Percentiles rank a stretch among this genome's conserved stretches.
Conservation (phyloP, 148 eudicot species). For the Euryodendron excelsum region DNA sequence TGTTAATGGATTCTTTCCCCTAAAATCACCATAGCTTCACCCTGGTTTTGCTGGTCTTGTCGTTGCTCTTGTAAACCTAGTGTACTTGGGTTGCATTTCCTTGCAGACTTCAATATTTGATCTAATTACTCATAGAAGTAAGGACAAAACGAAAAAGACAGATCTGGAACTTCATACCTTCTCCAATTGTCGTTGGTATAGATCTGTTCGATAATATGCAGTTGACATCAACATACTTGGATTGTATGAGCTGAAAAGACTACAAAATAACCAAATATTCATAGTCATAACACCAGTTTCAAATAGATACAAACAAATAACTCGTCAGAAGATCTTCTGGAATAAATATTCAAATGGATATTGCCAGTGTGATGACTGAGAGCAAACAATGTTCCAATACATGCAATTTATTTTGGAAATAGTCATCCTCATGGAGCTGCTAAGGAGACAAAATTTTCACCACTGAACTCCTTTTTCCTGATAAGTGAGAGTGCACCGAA, state of each 20-base stretch:
- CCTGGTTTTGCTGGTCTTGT: slow-evolving; percentile 1
- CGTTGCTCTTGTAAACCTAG: background rate
- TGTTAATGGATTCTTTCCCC: background rate
- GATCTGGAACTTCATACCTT: slow-evolving; percentile 56
- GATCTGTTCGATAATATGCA: slow-evolving; percentile 88
- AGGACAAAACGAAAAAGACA: background rate
- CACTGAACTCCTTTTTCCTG: background rate
- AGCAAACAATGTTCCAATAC: background rate
- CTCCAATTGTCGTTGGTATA: slow-evolving; percentile 65
- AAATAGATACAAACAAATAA: slow-evolving; percentile 1
- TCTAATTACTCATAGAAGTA: background rate
- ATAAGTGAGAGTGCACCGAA: too few relatives aligned
- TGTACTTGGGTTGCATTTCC: background rate
- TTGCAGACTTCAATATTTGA: background rate
- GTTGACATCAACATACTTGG: slow-evolving; percentile 79
- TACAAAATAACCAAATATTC: slow-evolving; percentile 31
- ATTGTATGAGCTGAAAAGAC: slow-evolving; percentile 84
- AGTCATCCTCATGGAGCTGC: background rate
- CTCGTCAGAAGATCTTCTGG: background rate
- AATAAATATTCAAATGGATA: background rate
- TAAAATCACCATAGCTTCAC: background rate
- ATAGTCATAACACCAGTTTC: background rate
- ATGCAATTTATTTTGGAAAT: slow-evolving; percentile 1
- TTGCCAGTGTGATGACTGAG: background rate
- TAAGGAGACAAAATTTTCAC: background rate